These are phyloP conservation scores for Porodaedalea pini DNA, from an alignment of 1,284 basidiomycete species.

Conservation along the genomic window DNA sequence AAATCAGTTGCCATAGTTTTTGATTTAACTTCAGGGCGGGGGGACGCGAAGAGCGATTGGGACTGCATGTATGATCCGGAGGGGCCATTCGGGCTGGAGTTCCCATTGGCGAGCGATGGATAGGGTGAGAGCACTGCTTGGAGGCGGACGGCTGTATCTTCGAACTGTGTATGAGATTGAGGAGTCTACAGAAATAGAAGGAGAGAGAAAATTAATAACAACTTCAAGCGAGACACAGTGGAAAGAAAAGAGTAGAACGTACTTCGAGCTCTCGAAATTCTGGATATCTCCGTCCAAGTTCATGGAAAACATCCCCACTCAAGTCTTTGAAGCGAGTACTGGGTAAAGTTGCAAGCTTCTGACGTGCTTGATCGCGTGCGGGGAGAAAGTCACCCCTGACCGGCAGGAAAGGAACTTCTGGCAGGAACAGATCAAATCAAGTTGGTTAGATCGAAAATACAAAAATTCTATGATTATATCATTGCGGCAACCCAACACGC, in stretches of 20 bases:
- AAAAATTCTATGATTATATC: no score
- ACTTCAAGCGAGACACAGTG: constrained; percentile 8
- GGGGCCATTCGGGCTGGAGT: no score
- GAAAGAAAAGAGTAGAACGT: constrained; percentile 5
- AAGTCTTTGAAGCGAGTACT: constrained; percentile 92
- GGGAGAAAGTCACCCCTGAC: constrained; percentile 96
- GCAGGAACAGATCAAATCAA: constrained; percentile 20
- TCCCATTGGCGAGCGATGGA: neutral
- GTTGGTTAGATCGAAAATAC: no score
- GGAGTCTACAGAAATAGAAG: constrained; percentile 2
- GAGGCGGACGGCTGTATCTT: constrained; percentile 76
- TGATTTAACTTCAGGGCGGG: no score
- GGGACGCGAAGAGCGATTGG: no score
- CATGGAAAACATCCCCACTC: constrained; percentile 95
- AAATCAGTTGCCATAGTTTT: no score
- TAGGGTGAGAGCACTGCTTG: constrained; percentile 51
- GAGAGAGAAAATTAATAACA: constrained; percentile 19
- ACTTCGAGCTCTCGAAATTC: constrained; percentile 85
- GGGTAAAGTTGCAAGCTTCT: constrained; percentile 95
- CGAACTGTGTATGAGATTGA: constrained; percentile 47
- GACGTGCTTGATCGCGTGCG: constrained; percentile 96
- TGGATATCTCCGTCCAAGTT: constrained; percentile 90
- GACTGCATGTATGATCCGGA: no score
- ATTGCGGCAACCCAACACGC: no score
- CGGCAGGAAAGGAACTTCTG: constrained; percentile 81